Evolutionary conservation across 495 filamentous ascomycete genomes (phyloP).

Genomic region (Jackrogersella multiformis): DNA sequence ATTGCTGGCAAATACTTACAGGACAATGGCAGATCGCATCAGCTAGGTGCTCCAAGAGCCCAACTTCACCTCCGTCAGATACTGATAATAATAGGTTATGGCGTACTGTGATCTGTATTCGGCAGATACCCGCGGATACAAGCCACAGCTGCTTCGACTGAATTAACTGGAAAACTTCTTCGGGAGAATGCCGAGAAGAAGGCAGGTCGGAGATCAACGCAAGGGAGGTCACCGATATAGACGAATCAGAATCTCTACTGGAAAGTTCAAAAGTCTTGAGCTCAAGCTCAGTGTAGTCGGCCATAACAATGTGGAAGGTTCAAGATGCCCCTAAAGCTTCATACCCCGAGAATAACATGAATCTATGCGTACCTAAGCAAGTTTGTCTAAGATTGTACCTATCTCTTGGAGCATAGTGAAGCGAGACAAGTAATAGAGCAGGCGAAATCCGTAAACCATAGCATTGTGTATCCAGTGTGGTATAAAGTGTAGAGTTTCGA

Average conservation of each 20-base stretch:
- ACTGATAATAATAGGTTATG: slow-evolving; percentile 3
- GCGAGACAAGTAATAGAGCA: neutral
- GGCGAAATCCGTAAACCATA: neutral
- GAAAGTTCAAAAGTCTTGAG: slow-evolving; percentile 38
- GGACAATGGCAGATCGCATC: slow-evolving; percentile 36
- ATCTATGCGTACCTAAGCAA: neutral
- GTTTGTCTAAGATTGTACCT: neutral
- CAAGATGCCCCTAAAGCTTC: neutral
- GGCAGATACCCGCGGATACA: slow-evolving; percentile 40
- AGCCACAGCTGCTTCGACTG: slow-evolving; percentile 43
- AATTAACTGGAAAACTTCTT: slow-evolving; percentile 32
- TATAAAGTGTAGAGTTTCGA: neutral
- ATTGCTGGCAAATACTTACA: slow-evolving; percentile 37
- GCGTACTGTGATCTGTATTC: slow-evolving; percentile 40
- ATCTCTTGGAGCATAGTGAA: neutral
- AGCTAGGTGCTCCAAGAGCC: slow-evolving; percentile 39
- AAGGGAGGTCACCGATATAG: slow-evolving; percentile 37
- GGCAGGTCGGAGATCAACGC: slow-evolving; percentile 35
- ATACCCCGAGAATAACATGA: neutral
- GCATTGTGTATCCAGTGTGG: neutral
- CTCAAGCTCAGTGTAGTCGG: slow-evolving; percentile 30
- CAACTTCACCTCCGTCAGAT: slow-evolving; percentile 13
- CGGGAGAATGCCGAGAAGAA: slow-evolving; percentile 6
- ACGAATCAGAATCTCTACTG: slow-evolving; percentile 6
- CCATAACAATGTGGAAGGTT: slow-evolving; percentile 12